A percentile compares a stretch with the other conserved stretches of the same genome.
These are phyloP conservation scores for Paecilomyces sp. DNA, from an alignment of 2,329 filamentous ascomycete genomes.

Conservation along the genomic window DNA sequence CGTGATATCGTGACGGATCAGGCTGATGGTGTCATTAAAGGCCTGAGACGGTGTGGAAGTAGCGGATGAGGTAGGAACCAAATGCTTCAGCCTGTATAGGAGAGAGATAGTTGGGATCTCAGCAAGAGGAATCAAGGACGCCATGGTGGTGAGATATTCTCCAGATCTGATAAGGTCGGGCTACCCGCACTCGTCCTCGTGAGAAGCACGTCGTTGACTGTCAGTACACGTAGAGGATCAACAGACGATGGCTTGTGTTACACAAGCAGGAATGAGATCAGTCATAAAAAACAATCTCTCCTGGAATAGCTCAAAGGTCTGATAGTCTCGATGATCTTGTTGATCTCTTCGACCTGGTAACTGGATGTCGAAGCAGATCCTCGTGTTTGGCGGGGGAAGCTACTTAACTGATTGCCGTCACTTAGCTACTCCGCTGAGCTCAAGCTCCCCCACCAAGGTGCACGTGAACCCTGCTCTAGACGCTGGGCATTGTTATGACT, in stretches of 20 bases:
- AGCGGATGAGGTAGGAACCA: constrained; percentile 29
- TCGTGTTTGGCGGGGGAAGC: not conserved
- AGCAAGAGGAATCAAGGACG: constrained; percentile 14
- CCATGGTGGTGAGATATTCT: not conserved
- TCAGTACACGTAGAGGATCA: not conserved
- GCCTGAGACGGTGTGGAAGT: constrained; percentile 38
- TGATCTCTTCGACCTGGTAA: not conserved
- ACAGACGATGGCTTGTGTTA: not conserved
- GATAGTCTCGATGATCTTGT: not conserved
- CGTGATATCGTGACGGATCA: constrained; percentile 76
- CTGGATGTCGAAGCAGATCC: not conserved
- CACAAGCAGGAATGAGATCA: not conserved
- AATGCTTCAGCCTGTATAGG: constrained; percentile 56
- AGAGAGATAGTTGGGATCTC: constrained; percentile 41
- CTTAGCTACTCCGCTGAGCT: not conserved
- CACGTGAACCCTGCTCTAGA: not conserved
- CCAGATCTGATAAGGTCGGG: not conserved
- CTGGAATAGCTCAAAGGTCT: not conserved
- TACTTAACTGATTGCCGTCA: not conserved
- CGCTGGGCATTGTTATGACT: too few species aligned
- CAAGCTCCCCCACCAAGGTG: not conserved
- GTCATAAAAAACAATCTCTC: not conserved
- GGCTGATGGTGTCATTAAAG: constrained; percentile 50
- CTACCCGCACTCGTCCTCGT: not conserved
- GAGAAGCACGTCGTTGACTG: not conserved